Conservation (phyloP, 352 stramenopile genomes). For the Pythium aquatile region DNA sequence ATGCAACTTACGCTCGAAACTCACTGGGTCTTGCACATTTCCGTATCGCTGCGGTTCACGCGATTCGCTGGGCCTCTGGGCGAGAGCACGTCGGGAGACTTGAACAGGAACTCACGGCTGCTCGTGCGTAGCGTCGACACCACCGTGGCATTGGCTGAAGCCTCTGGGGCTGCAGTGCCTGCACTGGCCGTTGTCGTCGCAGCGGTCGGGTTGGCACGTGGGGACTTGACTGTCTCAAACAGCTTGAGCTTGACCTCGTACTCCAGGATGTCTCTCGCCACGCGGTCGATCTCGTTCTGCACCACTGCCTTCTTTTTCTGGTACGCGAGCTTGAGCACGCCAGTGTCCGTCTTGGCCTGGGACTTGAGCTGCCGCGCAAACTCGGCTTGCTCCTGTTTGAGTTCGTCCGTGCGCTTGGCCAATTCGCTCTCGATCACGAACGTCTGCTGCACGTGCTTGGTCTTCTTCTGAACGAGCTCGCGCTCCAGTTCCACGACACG, state of each 20-base stretch:
- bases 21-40: constrained; percentile 36
- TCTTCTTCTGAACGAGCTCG: constrained; percentile 58
- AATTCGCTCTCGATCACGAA: constrained; percentile 48
- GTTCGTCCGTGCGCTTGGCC: constrained; percentile 32
- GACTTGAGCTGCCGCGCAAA: constrained; percentile 52
- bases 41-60: constrained; percentile 28
- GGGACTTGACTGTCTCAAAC: constrained; percentile 29
- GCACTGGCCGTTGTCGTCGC: not conserved
- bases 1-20: not conserved
- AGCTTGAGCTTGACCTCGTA: constrained; percentile 35
- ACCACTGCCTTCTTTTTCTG: constrained; percentile 48
- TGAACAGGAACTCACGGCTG: constrained; percentile 45
- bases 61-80: constrained; percentile 9
- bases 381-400: constrained; percentile 44
- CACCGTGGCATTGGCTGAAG: not conserved
- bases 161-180: not conserved
- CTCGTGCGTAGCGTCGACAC: constrained; percentile 14
- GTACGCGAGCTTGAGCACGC: constrained; percentile 43
- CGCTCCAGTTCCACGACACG: constrained; percentile 59
- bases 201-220: not conserved
- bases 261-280: constrained; percentile 32
- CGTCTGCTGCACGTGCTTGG: constrained; percentile 49
- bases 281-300: constrained; percentile 27
- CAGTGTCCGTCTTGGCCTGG: constrained; percentile 52
- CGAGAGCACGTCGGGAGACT: constrained; percentile 13